Evolutionary conservation across 345 rosid species (phyloP).

Genomic region (Eucalyptus marginata): DNA sequence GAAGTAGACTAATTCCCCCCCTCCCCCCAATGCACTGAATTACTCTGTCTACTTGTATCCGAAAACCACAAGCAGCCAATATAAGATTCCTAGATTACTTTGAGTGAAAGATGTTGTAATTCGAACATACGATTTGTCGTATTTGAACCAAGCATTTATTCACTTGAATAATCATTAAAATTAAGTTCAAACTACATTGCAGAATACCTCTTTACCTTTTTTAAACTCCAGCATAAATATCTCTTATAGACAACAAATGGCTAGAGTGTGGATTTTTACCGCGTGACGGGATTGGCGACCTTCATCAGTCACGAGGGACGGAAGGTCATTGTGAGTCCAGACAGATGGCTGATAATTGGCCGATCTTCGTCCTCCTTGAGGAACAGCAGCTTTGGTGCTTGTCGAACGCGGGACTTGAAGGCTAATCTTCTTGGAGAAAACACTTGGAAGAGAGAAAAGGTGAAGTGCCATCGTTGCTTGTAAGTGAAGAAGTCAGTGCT

Average conservation of each 20-base stretch:
- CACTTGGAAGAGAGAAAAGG: neutral
- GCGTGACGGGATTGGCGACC: neutral
- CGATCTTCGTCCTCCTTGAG: neutral
- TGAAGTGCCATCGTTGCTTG: neutral
- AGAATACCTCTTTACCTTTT: no score
- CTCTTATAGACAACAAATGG: no score
- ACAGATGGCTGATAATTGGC: neutral
- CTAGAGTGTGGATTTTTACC: neutral
- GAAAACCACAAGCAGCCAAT: neutral
- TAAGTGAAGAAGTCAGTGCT: neutral
- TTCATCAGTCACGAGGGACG: neutral
- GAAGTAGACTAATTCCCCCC: neutral
- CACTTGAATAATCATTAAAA: no score
- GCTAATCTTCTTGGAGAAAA: neutral
- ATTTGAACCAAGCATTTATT: neutral
- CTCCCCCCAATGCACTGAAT: neutral
- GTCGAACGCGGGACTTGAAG: neutral
- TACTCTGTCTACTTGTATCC: neutral
- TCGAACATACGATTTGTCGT: rapidly evolving
- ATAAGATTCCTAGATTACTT: neutral
- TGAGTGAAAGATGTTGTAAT: no score
- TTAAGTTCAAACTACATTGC: neutral
- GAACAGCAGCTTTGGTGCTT: neutral
- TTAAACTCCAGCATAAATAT: no score
- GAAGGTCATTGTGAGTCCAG: neutral